A percentile compares a stretch with the other conserved stretches of the same genome.
These are phyloP conservation scores for Adenanthera pavonina DNA, from an alignment of 306 rosid genomes.

Conservation along the genomic window DNA sequence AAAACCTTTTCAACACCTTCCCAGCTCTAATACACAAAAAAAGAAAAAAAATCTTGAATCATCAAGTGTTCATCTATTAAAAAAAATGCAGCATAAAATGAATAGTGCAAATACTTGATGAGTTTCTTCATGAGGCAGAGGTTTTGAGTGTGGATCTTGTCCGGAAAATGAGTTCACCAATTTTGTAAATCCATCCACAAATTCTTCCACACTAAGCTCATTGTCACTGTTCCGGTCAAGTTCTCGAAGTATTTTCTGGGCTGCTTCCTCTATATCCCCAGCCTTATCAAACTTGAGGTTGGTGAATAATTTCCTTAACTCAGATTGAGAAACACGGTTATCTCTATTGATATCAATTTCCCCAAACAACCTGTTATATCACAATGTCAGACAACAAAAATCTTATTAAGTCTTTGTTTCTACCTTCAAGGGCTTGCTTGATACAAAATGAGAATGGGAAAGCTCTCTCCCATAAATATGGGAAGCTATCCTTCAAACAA, in stretches of 20 bases:
- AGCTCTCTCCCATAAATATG: too few relatives aligned
- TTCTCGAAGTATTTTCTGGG: constrained; percentile 30
- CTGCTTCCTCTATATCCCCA: constrained; percentile 16
- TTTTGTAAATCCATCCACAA: constrained; percentile 32
- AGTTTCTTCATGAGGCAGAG: constrained; percentile 24
- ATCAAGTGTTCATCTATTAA: neutral
- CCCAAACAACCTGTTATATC: constrained; percentile 48
- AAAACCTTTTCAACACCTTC: constrained; percentile 56
- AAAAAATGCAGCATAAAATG: neutral
- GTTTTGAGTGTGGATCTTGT: constrained; percentile 3
- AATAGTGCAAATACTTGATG: constrained; percentile 41
- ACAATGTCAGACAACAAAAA: neutral
- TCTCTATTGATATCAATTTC: constrained; percentile 39
- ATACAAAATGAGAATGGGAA: too few relatives aligned
- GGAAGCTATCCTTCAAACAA: too few relatives aligned
- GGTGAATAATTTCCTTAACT: constrained; percentile 43
- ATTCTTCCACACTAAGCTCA: constrained; percentile 33
- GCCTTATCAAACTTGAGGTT: constrained; percentile 36
- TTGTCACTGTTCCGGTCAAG: constrained; percentile 30
- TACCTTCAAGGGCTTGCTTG: too few relatives aligned
- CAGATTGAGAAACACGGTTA: constrained; percentile 41
- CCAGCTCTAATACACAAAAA: constrained; percentile 44
- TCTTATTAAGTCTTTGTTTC: neutral
- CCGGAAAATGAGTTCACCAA: constrained; percentile 19
- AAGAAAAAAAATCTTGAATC: neutral